Evolutionary conservation across 371 early-diverging fungal species (phyloP).

Genomic region (Rhizopus delemar): DNA sequence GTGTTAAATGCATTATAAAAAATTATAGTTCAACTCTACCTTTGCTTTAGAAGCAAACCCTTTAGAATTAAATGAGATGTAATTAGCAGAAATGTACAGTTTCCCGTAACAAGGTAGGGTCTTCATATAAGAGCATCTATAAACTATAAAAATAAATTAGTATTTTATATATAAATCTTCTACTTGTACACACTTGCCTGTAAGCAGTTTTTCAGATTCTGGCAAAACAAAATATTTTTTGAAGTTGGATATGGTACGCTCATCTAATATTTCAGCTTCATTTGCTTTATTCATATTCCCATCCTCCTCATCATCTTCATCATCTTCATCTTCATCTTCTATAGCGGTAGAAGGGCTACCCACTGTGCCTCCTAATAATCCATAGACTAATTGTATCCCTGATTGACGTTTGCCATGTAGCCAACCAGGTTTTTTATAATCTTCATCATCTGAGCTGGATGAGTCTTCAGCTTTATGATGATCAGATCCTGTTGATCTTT

Average conservation of each 20-base stretch:
- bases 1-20: background rate
- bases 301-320: slow-evolving; percentile 12
- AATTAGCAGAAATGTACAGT: slow-evolving; percentile 65
- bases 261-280: slow-evolving; percentile 38
- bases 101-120: slow-evolving; percentile 64
- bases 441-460: slow-evolving; percentile 46
- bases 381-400: slow-evolving; percentile 50
- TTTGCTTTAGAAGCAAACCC: slow-evolving; percentile 61
- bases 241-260: slow-evolving; percentile 49
- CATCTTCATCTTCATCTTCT: slow-evolving; percentile 30
- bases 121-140: slow-evolving; percentile 49
- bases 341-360: slow-evolving; percentile 30
- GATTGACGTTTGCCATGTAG: slow-evolving; percentile 42
- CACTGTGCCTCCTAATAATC: slow-evolving; percentile 27
- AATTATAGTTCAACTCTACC: slow-evolving; percentile 26
- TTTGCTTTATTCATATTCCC: slow-evolving; percentile 6
- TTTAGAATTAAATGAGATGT: slow-evolving; percentile 69
- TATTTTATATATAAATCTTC: background rate
- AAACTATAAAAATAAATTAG: slow-evolving; percentile 26
- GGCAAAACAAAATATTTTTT: slow-evolving; percentile 64
- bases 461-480: slow-evolving; percentile 17
- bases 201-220: slow-evolving; percentile 54
- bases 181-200: slow-evolving; percentile 54
- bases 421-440: slow-evolving; percentile 40
- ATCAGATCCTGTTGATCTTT: slow-evolving; percentile 8